Conservation (phyloP, 768 basidiomycete genomes). For the Psilocybe cyanescens region DNA sequence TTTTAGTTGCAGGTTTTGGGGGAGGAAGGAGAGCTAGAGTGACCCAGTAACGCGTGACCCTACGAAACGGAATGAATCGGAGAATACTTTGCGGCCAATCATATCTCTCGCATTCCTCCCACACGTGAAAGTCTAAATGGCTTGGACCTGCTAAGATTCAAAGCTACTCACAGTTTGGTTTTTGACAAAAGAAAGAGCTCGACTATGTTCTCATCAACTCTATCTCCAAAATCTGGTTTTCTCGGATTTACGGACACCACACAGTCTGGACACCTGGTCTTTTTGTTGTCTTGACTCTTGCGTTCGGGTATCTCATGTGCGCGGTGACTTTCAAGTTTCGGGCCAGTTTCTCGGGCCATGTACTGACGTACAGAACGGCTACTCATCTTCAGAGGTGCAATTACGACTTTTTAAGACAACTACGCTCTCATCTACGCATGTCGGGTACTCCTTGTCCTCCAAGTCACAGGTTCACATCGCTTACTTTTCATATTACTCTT, state of each 20-base stretch:
- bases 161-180: too few species aligned
- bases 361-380: not conserved
- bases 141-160: not conserved
- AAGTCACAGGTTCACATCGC: constrained; percentile 5
- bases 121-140: constrained; percentile 22
- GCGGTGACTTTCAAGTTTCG: not conserved
- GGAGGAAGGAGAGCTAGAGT: constrained; percentile 40
- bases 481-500: constrained; percentile 9
- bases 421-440: not conserved
- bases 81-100: constrained; percentile 38
- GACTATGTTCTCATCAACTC: not conserved
- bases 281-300: not conserved
- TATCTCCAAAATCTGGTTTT: not conserved
- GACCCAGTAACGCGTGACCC: constrained; percentile 49
- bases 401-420: not conserved
- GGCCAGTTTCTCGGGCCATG: not conserved
- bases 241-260: not conserved
- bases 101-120: constrained; percentile 24
- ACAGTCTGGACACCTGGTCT: not conserved
- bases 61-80: constrained; percentile 53
- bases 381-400: not conserved
- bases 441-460: not conserved
- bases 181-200: too few species aligned
- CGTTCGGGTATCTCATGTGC: not conserved
- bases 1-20: constrained; percentile 59